Evolutionary conservation across 345 rosid species (phyloP).

Genomic region (Gynandropsis gynandra): DNA sequence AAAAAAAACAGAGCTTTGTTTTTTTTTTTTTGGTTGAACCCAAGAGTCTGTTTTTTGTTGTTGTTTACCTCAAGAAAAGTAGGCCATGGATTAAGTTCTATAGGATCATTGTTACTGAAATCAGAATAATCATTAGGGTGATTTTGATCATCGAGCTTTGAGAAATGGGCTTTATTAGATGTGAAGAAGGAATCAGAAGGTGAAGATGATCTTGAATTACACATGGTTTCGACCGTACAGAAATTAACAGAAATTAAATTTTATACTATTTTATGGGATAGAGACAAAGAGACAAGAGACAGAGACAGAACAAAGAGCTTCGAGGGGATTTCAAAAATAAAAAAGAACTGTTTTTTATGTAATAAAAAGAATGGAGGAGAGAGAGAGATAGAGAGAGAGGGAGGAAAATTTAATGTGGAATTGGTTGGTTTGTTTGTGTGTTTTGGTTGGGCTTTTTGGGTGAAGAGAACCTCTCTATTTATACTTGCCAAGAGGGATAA

Average conservation of each 20-base stretch:
- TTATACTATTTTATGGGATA: not conserved
- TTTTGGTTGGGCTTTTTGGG: constrained; percentile 13
- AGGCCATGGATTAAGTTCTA: constrained; percentile 63
- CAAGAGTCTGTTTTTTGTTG: not conserved
- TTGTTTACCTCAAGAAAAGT: constrained; percentile 62
- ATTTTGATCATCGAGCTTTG: constrained; percentile 35
- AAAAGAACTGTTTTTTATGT: not conserved
- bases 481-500: constrained; percentile 1
- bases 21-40: not conserved
- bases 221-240: constrained; percentile 34
- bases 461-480: constrained; percentile 14
- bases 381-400: constrained; percentile 12
- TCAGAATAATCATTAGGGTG: constrained; percentile 25
- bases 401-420: constrained; percentile 9
- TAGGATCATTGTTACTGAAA: constrained; percentile 26
- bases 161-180: constrained; percentile 35
- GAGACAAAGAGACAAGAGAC: constrained; percentile 11
- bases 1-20: not conserved
- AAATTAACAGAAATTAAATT: no score
- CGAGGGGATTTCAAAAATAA: constrained; percentile 1
- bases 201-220: constrained; percentile 54
- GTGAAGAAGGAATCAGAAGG: constrained; percentile 40
- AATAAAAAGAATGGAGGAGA: constrained; percentile 8
- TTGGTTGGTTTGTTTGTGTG: constrained; percentile 12
- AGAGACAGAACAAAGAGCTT: constrained; percentile 1